Base-by-base conservation (phyloP, 805 yeast genomes). In the Schizosaccharomyces pombe region DNA sequence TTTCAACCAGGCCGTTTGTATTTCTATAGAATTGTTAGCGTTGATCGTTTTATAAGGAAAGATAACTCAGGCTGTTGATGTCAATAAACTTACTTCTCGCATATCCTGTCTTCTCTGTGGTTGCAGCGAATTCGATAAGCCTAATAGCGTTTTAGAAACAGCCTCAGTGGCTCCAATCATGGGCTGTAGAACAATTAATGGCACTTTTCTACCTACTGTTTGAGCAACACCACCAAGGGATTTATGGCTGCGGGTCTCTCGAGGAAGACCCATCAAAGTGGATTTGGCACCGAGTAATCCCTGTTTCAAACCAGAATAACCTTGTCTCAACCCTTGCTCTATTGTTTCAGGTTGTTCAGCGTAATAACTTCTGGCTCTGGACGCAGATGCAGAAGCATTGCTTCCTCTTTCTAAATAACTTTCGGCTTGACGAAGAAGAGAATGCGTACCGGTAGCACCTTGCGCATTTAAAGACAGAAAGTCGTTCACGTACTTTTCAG, bases 161-260 rank as follows among this genome's bases (percentile, higher is more conserved):
- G 94, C 94, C 63, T 85, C 95, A 0, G 95, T 82, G 0, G 94
- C 85, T 1, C 96, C 97, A 60, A 87, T 85, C 57, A 85, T 73
- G 1, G 96, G 95, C 47, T 95, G 66, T 1, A 87, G 72, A 14
- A 87, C 65, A 19, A 85, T 79, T 14, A 85, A 76, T 0, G 96
- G 96, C 1, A 94, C 77, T 0, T 82, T 85, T 58, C 75, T 76
- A 12, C 83, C 79, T 12, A 85, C 70, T 1, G 85, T 79, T 19
- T 71, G 66, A 0, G 84, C 75, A 0, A 87, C 84, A 14, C 39
- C 19, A 19, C 33, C 39, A 8, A 31, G 6, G 32, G 19, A n/a
- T 24, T 19, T 6, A 3, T 73, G 80, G 60, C 76, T 80, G 0
- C 85, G 77, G 57, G 73, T 76, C 43, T 78, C 81, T 3, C 73